Base-by-base conservation (phyloP, 805 yeast species). In the Candida nemodendra region DNA sequence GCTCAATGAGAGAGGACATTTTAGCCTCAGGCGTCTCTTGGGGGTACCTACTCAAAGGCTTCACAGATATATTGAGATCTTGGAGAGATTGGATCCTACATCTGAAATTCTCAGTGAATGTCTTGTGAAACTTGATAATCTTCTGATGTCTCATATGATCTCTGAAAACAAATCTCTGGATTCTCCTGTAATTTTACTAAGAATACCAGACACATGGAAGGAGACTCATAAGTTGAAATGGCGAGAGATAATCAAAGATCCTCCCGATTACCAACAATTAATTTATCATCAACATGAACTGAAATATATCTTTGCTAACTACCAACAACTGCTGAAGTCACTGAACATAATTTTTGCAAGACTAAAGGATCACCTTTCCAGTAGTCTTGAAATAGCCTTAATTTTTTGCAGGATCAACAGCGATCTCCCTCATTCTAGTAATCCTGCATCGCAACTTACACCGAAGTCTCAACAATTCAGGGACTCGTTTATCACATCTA, bases 131-230 rank as follows among this genome's bases (percentile, higher is more conserved):
- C 21, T 39, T 18, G n/a, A n/a, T n/a, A 32, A 34, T 12, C 14
- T 13, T 12, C 17, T 31, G 26, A 35, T 27, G 11, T 23, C 28
- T 12, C 13, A 18, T 4, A 15, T 18, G 8, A 29, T 38, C 2
- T 13, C 31, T 2, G n/a, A n/a, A n/a, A n/a, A n/a, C n/a, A n/a
- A n/a, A n/a, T 31, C 34, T 14, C 9, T 40, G 29, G 18, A 17
- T 4, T 40, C 49, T 3, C 55, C 53, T n/a, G 17, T 29, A 4
- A 22, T 47, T 15, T 19, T 56, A n/a, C 34, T 35, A 4, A 44
- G 41, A 9, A 35, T 59, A 12, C 56, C 61, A 2, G 29, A 24
- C 1, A 6, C 12, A 2, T 57, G 62, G 61, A 59, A 51, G 25
- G 13, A 4, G 7, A 22, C 32, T 1, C 30, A 56, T 33, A 53